Base-by-base conservation (phyloP, 495 filamentous ascomycete species). In the Penicillium fimorum region DNA sequence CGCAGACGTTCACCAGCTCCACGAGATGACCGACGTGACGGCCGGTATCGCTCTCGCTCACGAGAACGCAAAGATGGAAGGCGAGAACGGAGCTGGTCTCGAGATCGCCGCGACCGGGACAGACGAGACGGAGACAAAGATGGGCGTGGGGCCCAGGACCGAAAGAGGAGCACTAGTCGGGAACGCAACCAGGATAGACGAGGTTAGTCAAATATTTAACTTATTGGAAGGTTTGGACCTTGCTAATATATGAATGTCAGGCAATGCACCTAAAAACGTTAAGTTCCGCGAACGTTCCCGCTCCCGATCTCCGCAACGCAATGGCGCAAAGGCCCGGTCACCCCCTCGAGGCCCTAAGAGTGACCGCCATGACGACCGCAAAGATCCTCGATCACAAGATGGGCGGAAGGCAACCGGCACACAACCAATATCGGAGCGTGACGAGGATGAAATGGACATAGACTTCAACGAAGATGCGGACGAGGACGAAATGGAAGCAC, bases 401-500 rank as follows among this genome's bases (percentile, higher is more conserved):
- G 54, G 52, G 30, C 58, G 59, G 47, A 60, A 66, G 29, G 47
- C 66, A 22, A 71, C 70, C 63, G 70, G 70, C 18, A 35, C 47
- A 24, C n/a, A 61, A 24, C 65, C 61, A n/a, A 41, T 9, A 32
- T n/a, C 42, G 38, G 50, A 25, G 17, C 58, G 18, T 13, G 25
- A 74, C 9, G 70, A 72, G n/a, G 71, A 77, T n/a, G 68, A 69
- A 49, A 74, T 72, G 73, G 76, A 68, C 43, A 63, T 67, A 63
- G 75, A 75, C 51, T 67, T 68, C 56, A 71, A 76, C 45, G 77
- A 72, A 68, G 77, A 82, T 68, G 81, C 76, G 43, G 80, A 78
- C 15, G 79, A 83, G 32, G 89, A 95, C 43, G 87, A 91, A 53
- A 77, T 84, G 17, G 79, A 91, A 56, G 84, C 81, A 47, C 80